Percentiles rank a stretch among this genome's conserved stretches.
These are phyloP conservation scores for Lathyrus tuberosus DNA, from an alignment of 306 rosid genomes.

Conservation along the genomic window DNA sequence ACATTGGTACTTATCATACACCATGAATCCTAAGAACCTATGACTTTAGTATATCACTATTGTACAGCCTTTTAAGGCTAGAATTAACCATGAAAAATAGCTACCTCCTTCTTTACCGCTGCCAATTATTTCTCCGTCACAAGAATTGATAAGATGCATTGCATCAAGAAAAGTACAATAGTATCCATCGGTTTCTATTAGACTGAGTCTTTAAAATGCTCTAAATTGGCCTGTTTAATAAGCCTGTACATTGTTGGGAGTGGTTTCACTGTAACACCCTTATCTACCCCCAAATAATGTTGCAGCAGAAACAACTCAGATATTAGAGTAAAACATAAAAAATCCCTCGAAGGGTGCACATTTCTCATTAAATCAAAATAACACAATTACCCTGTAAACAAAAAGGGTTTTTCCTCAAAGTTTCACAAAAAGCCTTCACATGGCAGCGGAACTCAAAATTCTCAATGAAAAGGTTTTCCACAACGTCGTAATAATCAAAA, in stretches of 20 bases:
- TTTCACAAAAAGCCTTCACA: too few species aligned
- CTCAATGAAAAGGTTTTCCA: too few species aligned
- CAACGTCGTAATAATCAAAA: too few species aligned
- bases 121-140: conserved; percentile 8
- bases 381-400: too few species aligned
- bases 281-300: too few species aligned
- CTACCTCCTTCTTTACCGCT: conserved; percentile 17
- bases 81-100: conserved; percentile 42
- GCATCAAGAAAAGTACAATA: conserved; percentile 27
- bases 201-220: conserved; percentile 33
- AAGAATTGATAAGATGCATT: conserved; percentile 35
- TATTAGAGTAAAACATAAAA: too few species aligned
- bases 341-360: too few species aligned
- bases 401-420: too few species aligned
- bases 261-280: too few species aligned
- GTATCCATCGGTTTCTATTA: conserved; percentile 12
- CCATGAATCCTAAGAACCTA: conserved; percentile 36
- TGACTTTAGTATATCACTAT: conserved; percentile 31
- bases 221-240: neutral
- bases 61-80: conserved; percentile 40
- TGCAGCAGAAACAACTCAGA: too few species aligned
- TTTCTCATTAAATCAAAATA: too few species aligned
- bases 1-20: conserved; percentile 37
- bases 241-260: conserved; percentile 35
- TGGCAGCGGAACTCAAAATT: too few species aligned